These are phyloP conservation scores for Kuraishia piskuri DNA, from an alignment of 805 yeast species.

Conservation along the genomic window DNA sequence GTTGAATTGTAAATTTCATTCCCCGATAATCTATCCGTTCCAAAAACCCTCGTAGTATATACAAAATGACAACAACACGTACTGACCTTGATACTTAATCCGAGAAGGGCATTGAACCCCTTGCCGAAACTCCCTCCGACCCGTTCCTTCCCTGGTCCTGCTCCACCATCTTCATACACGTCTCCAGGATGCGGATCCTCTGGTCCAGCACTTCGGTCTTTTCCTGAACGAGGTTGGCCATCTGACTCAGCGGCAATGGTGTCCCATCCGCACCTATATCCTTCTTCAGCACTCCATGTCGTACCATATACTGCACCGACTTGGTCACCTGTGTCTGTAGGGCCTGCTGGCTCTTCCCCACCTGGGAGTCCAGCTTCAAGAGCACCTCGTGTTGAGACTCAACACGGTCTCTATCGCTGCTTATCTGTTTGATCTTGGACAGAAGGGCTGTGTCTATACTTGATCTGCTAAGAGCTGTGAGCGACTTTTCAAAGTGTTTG, in stretches of 20 bases:
- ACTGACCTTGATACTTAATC: too few relatives aligned
- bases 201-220: conserved; percentile 67
- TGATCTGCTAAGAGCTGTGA: conserved; percentile 7
- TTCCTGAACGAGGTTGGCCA: conserved; percentile 28
- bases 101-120: conserved; percentile 5
- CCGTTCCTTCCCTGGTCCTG: background rate
- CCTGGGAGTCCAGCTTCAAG: conserved; percentile 6
- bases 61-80: too few relatives aligned
- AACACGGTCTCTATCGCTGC: conserved; percentile 19
- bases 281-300: conserved; percentile 5
- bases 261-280: conserved; percentile 4
- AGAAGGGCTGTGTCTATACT: conserved; percentile 9
- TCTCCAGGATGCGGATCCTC: conserved; percentile 62
- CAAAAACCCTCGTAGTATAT: too few relatives aligned
- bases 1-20: background rate
- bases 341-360: conserved; percentile 6
- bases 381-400: conserved; percentile 13
- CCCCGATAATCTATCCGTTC: too few relatives aligned
- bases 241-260: background rate
- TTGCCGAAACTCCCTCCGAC: conserved; percentile 9
- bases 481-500: conserved; percentile 13
- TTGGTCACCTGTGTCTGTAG: conserved; percentile 10
- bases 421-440: conserved; percentile 18
- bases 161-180: conserved; percentile 32
- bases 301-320: conserved; percentile 10